Base-by-base conservation (phyloP, 139 green algal species). In the Coelastrella sp. region DNA sequence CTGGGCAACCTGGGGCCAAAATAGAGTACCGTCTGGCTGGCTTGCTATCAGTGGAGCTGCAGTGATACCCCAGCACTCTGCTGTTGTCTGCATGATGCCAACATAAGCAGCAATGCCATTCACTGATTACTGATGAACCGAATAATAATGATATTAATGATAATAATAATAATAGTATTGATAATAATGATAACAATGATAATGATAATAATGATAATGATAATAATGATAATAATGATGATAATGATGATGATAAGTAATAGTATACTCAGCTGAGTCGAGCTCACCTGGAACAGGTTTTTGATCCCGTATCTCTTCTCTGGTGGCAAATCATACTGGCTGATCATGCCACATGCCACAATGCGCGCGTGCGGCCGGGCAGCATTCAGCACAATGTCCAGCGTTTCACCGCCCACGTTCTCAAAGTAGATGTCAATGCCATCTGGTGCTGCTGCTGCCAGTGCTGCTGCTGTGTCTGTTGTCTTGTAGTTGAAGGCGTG, bases 401-500 rank as follows among this genome's bases (percentile, higher is more conserved):
- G 73, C 6, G 27, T 89, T 7, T 88, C 59, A 0, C 92, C 93
- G 6, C 93, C 93, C 19, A 95, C 93, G 35, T 95, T 95, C 24
- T 66, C 63, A 84, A 92, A 95, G 76, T 93, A 95, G 22, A 95
- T 80, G 88, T 95, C 93, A 12, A 90, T 78, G 76, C 87, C 87
- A 35, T 90, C 87, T 79, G 87, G 87, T 74, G 74, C 76, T 56
- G 65, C 60, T 74, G 70, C 75, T 56, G 59, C 59, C 27, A 90
- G 76, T 17, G 87, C 87, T 57, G 61, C 76, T 60, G 60, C 61
- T 68, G 89, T 78, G 59, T 83, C 60, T 15, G 86, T 85, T 8
- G 89, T 90, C 75, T 95, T 94, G 93, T 95, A 93, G 90, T 95
- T 95, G 85, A 92, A 92, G 59, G 91, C 91, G 0, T 63, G 78